Conservation (phyloP, 225 moss, liverwort and hornwort genomes). For the Straminergon stramineum region DNA sequence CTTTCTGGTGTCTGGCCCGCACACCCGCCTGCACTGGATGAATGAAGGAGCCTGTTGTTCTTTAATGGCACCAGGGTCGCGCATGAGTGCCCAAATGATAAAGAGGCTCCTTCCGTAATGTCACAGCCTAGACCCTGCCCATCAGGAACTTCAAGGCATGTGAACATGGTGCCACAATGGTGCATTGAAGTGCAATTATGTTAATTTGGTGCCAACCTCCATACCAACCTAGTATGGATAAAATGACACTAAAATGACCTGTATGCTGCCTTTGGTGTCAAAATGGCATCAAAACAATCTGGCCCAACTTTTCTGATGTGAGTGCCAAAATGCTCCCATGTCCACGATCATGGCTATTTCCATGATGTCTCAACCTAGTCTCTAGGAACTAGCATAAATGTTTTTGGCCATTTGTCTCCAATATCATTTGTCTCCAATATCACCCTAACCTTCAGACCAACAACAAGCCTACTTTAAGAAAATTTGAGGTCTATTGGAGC, state of each 20-base stretch:
- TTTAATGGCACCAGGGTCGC: background rate
- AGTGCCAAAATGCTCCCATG: background rate
- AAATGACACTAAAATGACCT: no score
- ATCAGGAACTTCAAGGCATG: no score
- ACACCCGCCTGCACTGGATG: background rate
- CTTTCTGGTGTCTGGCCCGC: background rate
- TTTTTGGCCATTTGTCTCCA: background rate
- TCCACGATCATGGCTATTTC: background rate
- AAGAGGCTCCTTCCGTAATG: background rate
- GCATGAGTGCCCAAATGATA: background rate
- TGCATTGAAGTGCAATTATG: no score
- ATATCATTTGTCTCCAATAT: no score
- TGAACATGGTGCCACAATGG: no score
- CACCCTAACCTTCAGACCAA: no score
- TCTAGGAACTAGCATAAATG: background rate
- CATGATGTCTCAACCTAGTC: background rate
- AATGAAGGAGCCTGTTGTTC: background rate
- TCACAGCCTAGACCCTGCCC: background rate
- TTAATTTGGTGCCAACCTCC: no score
- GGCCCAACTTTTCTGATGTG: no score
- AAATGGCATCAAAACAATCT: no score
- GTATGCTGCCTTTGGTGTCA: no score
- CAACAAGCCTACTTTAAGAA: background rate
- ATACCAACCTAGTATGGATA: no score
- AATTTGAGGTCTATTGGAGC: fast-evolving